These are phyloP conservation scores for Anastatica hierochuntica DNA, from an alignment of 345 rosid genomes.

Conservation along the genomic window DNA sequence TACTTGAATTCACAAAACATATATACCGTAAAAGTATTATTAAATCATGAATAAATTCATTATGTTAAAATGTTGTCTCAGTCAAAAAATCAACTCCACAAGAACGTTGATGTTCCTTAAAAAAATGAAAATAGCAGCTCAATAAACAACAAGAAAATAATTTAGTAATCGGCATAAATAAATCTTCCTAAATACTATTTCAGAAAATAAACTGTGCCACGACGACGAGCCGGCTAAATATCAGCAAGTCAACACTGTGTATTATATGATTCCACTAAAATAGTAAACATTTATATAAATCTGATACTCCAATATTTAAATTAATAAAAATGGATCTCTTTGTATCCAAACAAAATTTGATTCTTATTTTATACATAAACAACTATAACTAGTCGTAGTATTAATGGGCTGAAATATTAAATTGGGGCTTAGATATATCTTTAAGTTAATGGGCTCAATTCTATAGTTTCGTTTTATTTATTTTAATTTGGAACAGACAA, in stretches of 20 bases:
- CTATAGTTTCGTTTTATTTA: not conserved
- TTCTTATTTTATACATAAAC: no score
- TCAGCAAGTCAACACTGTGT: conserved; percentile 12
- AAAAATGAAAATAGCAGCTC: not conserved
- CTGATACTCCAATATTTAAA: not conserved
- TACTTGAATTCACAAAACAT: not conserved
- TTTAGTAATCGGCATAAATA: not conserved
- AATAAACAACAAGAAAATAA: not conserved
- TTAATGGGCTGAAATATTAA: no score
- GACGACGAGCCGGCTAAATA: conserved; percentile 9
- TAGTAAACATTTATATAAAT: not conserved
- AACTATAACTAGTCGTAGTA: no score
- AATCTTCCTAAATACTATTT: not conserved
- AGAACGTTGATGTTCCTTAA: not conserved
- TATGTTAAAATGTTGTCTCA: not conserved
- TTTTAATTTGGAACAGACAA: not conserved
- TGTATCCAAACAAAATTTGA: not conserved
- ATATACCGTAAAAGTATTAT: not conserved
- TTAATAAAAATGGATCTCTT: not conserved
- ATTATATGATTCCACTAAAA: not conserved
- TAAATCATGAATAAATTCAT: not conserved
- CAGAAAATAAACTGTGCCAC: not conserved
- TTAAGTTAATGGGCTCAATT: not conserved
- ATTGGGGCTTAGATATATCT: no score
- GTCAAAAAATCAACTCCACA: not conserved